A percentile compares a stretch with the other conserved stretches of the same genome.
Evolutionary conservation across 2,329 filamentous ascomycete genomes (phyloP).

Genomic region (Curvularia lunata): DNA sequence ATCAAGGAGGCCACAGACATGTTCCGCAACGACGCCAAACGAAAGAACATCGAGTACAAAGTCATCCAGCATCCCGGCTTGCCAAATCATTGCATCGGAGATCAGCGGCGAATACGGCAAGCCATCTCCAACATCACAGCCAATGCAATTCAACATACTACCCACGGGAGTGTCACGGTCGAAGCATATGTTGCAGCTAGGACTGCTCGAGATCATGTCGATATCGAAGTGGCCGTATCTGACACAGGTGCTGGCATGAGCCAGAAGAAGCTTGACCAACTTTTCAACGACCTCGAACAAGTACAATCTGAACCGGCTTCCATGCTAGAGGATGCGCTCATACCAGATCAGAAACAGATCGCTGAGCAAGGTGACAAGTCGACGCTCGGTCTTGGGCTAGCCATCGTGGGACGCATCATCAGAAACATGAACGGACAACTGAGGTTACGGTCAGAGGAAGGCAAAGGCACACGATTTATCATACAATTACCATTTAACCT

Average conservation of each 20-base stretch:
- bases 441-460: slow-evolving; percentile 80
- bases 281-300: slow-evolving; percentile 70
- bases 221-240: slow-evolving; percentile 75
- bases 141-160: slow-evolving; percentile 83
- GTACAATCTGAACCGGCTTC: slow-evolving; percentile 55
- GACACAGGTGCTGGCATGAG: slow-evolving; percentile 76
- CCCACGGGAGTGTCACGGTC: slow-evolving; percentile 69
- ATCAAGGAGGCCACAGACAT: slow-evolving; percentile 78
- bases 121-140: slow-evolving; percentile 82
- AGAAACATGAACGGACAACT: slow-evolving; percentile 92
- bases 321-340: slow-evolving; percentile 41
- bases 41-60: slow-evolving; percentile 76
- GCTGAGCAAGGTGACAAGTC: slow-evolving; percentile 47
- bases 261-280: slow-evolving; percentile 60
- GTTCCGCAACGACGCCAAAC: slow-evolving; percentile 74
- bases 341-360: slow-evolving; percentile 41
- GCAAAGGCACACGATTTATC: slow-evolving; percentile 81
- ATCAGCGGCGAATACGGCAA: slow-evolving; percentile 80
- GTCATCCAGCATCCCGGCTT: slow-evolving; percentile 71
- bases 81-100: slow-evolving; percentile 75
- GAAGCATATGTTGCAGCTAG: slow-evolving; percentile 66
- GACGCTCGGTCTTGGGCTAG: slow-evolving; percentile 80
- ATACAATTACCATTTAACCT: slow-evolving; percentile 78
- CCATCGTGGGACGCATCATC: slow-evolving; percentile 82
- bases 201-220: slow-evolving; percentile 57